Conservation (phyloP, 768 basidiomycete genomes). For the Mycena capillaripes region DNA sequence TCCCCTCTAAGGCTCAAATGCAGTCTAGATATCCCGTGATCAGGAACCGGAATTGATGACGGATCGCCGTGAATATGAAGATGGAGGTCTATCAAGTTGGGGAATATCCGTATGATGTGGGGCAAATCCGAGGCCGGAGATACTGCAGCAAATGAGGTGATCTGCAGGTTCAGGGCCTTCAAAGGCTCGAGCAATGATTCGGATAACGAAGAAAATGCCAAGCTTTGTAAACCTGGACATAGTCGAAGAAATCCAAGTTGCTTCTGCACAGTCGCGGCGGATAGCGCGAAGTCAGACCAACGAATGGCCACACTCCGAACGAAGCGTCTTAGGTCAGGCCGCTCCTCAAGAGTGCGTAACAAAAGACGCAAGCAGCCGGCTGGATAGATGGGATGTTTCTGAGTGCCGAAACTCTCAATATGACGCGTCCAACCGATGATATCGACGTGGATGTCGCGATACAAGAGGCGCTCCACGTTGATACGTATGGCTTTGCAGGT, state of each 20-base stretch:
- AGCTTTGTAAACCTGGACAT: constrained; percentile 25
- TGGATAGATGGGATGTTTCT: constrained; percentile 45
- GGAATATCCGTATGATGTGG: constrained; percentile 14
- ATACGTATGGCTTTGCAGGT: constrained; percentile 39
- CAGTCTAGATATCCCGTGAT: constrained; percentile 6
- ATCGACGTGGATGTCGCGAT: constrained; percentile 46
- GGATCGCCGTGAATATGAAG: constrained; percentile 27
- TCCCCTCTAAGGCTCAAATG: background rate
- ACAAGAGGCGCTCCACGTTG: constrained; percentile 42
- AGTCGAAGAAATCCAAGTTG: constrained; percentile 4
- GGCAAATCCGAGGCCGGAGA: constrained; percentile 1
- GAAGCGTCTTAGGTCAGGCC: constrained; percentile 39
- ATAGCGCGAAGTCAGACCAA: constrained; percentile 1
- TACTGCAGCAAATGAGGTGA: constrained; percentile 29
- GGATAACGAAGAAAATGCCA: constrained; percentile 19
- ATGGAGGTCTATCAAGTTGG: constrained; percentile 10
- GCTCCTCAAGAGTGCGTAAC: constrained; percentile 41
- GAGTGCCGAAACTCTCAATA: background rate
- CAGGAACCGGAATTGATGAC: constrained; percentile 1
- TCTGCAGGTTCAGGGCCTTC: constrained; percentile 13
- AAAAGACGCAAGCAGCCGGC: constrained; percentile 43
- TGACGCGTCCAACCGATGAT: constrained; percentile 44
- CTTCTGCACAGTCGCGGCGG: background rate
- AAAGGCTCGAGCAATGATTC: constrained; percentile 1
- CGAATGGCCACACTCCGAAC: constrained; percentile 24